These are phyloP conservation scores for Taphrina flavorubra DNA, from an alignment of 1,139 yeast genomes.

Conservation along the genomic window DNA sequence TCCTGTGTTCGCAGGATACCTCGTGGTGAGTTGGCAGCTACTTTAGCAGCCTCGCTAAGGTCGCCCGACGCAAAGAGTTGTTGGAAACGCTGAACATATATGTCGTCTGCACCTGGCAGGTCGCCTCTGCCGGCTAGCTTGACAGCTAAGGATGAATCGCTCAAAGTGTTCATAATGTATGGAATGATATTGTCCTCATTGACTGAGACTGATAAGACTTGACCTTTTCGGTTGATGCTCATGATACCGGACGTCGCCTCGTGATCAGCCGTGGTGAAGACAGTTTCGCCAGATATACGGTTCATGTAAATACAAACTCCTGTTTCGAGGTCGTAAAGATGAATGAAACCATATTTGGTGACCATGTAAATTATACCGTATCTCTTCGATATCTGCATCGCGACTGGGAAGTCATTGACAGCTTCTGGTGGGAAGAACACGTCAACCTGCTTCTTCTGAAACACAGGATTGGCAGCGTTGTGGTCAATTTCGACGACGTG, in stretches of 20 bases:
- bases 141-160: constrained; percentile 85
- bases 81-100: constrained; percentile 91
- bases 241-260: constrained; percentile 80
- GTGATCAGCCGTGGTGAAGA: constrained; percentile 84
- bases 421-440: constrained; percentile 98
- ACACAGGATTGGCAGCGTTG: constrained; percentile 79
- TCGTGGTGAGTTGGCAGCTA: constrained; percentile 94
- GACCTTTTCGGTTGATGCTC: constrained; percentile 93
- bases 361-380: constrained; percentile 87
- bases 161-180: constrained; percentile 82
- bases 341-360: constrained; percentile 96
- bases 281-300: constrained; percentile 95
- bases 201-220: constrained; percentile 90
- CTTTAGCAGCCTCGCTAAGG: constrained; percentile 90
- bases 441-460: constrained; percentile 87
- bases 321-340: constrained; percentile 89
- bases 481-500: constrained; percentile 97
- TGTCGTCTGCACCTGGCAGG: constrained; percentile 92
- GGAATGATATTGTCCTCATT: constrained; percentile 86
- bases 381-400: constrained; percentile 82
- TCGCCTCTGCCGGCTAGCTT: constrained; percentile 94
- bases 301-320: constrained; percentile 93
- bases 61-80: constrained; percentile 82
- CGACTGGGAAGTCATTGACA: constrained; percentile 92
- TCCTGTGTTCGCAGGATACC: constrained; percentile 83